These are phyloP conservation scores for Entomortierella lignicola DNA, from an alignment of 192 early-diverging fungal genomes.

Conservation along the genomic window DNA sequence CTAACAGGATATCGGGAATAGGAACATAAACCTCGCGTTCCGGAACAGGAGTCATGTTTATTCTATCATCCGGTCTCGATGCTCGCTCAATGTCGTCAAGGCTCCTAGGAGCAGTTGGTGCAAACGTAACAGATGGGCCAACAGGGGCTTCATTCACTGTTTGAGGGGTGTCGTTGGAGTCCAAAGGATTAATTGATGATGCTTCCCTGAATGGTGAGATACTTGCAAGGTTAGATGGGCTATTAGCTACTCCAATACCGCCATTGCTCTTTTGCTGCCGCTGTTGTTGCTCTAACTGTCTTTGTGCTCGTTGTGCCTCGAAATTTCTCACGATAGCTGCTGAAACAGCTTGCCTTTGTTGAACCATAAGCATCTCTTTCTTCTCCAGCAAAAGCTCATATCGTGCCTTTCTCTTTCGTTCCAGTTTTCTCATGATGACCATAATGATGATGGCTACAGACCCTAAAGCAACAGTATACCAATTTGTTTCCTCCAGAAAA, in stretches of 20 bases:
- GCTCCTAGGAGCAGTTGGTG: background rate
- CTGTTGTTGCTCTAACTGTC: constrained; percentile 8
- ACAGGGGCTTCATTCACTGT: constrained; percentile 4
- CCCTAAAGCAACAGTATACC: constrained; percentile 41
- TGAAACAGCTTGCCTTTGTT: constrained; percentile 36
- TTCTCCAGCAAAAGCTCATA: constrained; percentile 29
- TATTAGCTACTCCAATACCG: background rate
- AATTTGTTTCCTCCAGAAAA: constrained; percentile 34
- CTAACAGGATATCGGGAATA: constrained; percentile 49
- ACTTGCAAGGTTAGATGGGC: too few relatives aligned
- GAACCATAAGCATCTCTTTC: constrained; percentile 34
- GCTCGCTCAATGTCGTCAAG: constrained; percentile 22
- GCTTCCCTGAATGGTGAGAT: too few relatives aligned
- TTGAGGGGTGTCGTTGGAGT: constrained; percentile 23
- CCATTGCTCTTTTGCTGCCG: background rate
- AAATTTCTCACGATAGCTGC: constrained; percentile 21
- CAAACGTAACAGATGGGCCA: constrained; percentile 9
- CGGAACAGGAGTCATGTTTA: background rate
- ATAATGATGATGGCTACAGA: constrained; percentile 42
- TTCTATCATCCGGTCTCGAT: background rate
- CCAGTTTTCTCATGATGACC: constrained; percentile 29
- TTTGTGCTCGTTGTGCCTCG: constrained; percentile 27
- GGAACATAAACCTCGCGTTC: constrained; percentile 42
- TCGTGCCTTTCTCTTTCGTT: constrained; percentile 28
- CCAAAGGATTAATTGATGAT: too few relatives aligned